phyloP scores from a whole-genome alignment of 2,329 filamentous ascomycete genomes.

The Aspergillus texensis region DNA sequence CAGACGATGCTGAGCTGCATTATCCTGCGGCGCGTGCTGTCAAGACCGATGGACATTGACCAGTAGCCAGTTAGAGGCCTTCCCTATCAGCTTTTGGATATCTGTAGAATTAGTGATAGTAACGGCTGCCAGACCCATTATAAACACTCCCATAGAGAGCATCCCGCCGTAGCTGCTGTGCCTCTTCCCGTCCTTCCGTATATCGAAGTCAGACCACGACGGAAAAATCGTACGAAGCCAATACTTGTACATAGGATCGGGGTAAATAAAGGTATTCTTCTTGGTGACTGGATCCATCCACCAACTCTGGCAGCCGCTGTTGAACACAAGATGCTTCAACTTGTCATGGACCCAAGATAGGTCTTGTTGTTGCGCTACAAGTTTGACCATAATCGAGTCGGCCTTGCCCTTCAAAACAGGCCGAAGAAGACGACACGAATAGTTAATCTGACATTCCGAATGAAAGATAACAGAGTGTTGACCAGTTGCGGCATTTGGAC shows the following conservation, averaged over 20 bases:
- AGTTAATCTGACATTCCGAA: background rate
- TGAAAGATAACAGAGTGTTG: background rate
- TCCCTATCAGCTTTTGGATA: background rate
- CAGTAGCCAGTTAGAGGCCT: background rate
- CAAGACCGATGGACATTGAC: background rate
- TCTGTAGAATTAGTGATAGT: background rate
- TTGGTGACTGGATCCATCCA: slow-evolving; percentile 10
- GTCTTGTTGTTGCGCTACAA: background rate
- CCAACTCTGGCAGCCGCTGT: background rate
- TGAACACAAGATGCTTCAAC: background rate
- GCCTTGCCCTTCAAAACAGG: background rate
- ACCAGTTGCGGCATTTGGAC: background rate
- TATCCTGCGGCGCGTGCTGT: background rate
- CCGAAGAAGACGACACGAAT: background rate
- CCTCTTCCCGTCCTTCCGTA: background rate
- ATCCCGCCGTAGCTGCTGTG: background rate
- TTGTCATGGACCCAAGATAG: background rate
- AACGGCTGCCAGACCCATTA: background rate
- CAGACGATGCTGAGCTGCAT: background rate
- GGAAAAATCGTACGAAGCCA: slow-evolving; percentile 19
- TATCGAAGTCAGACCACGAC: background rate
- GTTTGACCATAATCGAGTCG: background rate
- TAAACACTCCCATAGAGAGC: background rate
- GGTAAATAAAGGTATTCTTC: slow-evolving; percentile 24
- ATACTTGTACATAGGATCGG: slow-evolving; percentile 24